Evolutionary conservation across 257 asterid genomes (phyloP).

Genomic region (Solanum clarkiae): DNA sequence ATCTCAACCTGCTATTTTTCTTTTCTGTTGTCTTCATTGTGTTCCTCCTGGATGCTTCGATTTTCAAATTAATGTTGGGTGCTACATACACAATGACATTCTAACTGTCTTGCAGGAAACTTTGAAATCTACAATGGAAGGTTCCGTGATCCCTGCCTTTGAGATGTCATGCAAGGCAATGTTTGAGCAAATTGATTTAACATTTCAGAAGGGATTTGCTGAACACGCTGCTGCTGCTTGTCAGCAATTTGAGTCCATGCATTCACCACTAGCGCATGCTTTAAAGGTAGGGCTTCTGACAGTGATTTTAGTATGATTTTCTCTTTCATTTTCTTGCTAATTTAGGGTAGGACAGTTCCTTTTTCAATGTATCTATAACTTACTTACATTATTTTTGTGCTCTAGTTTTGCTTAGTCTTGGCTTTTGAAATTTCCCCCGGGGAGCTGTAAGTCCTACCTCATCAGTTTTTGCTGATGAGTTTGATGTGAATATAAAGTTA

Average conservation of each 20-base stretch:
- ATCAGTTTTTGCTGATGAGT: no score
- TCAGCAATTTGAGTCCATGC: conserved; percentile 77
- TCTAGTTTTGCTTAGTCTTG: no score
- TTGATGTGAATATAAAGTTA: no score
- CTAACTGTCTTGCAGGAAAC: conserved; percentile 52
- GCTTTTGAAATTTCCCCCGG: no score
- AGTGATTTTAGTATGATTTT: background rate
- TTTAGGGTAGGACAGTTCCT: background rate
- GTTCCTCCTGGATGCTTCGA: background rate
- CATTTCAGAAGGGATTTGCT: conserved; percentile 78
- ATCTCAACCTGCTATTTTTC: background rate
- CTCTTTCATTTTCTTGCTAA: background rate
- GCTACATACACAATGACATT: background rate
- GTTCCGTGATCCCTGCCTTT: conserved; percentile 82
- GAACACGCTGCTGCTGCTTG: conserved; percentile 65
- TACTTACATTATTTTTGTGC: background rate
- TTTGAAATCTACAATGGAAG: conserved; percentile 66
- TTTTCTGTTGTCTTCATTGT: background rate
- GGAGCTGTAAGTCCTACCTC: no score
- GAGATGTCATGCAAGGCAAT: conserved; percentile 85
- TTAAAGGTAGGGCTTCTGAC: conserved; percentile 42
- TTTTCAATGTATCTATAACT: background rate
- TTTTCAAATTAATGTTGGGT: background rate
- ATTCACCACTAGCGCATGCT: conserved; percentile 66
- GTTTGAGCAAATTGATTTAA: conserved; percentile 89